phyloP scores from a whole-genome alignment of 768 basidiomycete species.

The Wakefieldia striispora region DNA sequence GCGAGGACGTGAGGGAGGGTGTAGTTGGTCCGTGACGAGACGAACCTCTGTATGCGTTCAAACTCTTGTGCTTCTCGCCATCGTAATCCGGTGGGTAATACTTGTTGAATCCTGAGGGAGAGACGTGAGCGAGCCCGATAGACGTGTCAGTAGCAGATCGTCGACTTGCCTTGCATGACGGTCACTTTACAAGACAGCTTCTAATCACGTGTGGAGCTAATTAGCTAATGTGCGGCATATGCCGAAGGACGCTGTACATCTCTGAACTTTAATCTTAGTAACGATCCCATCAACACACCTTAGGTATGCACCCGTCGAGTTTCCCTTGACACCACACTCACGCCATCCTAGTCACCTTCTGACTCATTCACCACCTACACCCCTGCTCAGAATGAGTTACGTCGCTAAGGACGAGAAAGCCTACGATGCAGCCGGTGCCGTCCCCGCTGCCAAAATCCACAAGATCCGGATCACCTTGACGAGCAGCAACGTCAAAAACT shows the following conservation, averaged over 20 bases:
- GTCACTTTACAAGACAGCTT: neutral
- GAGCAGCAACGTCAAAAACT: constrained; percentile 94
- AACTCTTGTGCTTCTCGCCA: constrained; percentile 64
- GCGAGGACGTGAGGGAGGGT: neutral
- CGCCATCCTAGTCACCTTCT: constrained; percentile 67
- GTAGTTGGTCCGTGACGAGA: neutral
- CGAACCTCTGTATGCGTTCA: constrained; percentile 69
- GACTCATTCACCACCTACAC: constrained; percentile 49
- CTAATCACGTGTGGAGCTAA: constrained; percentile 1
- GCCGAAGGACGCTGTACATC: constrained; percentile 4
- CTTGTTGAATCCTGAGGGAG: constrained; percentile 68
- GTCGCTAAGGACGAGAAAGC: constrained; percentile 99
- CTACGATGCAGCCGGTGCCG: constrained; percentile 90
- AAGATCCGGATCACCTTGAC: constrained; percentile 99
- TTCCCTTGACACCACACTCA: neutral
- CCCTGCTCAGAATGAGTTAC: constrained; percentile 78
- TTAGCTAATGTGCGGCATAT: constrained; percentile 16
- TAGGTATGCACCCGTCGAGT: constrained; percentile 16
- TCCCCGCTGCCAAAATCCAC: constrained; percentile 90
- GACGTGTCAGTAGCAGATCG: neutral
- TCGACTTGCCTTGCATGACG: constrained; percentile 43
- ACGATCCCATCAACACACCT: constrained; percentile 29
- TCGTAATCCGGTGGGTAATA: constrained; percentile 81
- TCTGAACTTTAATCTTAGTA: constrained; percentile 36
- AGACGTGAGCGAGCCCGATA: constrained; percentile 5